Conservation (phyloP, 257 asterid genomes). For the Phtheirospermum japonicum region DNA sequence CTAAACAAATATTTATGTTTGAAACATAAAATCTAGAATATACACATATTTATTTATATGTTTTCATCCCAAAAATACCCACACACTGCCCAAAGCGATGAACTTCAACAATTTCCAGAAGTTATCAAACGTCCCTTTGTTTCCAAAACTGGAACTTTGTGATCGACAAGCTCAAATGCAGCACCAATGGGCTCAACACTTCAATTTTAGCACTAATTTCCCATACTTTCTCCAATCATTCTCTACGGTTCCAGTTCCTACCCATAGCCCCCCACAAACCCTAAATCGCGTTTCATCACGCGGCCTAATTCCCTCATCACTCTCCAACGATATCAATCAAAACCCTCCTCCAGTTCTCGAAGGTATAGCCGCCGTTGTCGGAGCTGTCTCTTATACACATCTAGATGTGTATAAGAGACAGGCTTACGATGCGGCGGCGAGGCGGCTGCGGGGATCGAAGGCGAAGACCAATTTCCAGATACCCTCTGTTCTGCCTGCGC, state of each 20-base stretch:
- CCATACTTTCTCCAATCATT: too few relatives aligned
- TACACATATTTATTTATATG: too few relatives aligned
- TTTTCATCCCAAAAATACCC: background rate
- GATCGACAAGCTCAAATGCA: conserved; percentile 10
- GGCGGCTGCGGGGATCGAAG: conserved; percentile 69
- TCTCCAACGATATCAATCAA: background rate
- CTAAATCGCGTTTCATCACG: too few relatives aligned
- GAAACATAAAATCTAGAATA: background rate
- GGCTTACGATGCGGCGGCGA: conserved; percentile 78
- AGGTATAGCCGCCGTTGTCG: conserved; percentile 85
- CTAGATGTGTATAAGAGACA: too few relatives aligned
- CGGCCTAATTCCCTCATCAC: too few relatives aligned
- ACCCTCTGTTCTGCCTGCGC: conserved; percentile 45
- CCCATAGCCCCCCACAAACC: background rate
- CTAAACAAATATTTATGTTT: too few relatives aligned
- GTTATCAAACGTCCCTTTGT: conserved; percentile 22
- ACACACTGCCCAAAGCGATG: too few relatives aligned
- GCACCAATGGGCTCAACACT: conserved; percentile 19
- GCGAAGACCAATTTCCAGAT: conserved; percentile 72
- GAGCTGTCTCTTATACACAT: too few relatives aligned
- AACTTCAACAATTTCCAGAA: conserved; percentile 14
- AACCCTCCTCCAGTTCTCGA: conserved; percentile 52
- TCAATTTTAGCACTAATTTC: conserved; percentile 14
- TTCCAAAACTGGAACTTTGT: conserved; percentile 26
- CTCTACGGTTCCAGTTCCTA: conserved; percentile 28